phyloP scores from a whole-genome alignment of 2,329 filamentous ascomycete genomes.

The Nemania sp. region DNA sequence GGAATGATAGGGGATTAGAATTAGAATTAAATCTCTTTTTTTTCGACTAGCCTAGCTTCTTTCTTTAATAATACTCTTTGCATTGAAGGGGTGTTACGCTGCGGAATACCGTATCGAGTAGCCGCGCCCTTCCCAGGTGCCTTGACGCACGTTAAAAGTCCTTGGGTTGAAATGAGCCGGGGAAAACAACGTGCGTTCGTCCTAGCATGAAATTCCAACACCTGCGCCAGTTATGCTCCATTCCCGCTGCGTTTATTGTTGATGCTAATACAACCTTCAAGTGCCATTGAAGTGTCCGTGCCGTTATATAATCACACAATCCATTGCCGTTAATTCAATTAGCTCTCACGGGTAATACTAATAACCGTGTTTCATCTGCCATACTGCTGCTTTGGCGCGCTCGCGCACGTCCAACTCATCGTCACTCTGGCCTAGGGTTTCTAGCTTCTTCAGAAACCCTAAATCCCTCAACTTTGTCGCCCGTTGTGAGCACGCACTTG shows the following conservation, averaged over 20 bases:
- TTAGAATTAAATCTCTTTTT: not conserved
- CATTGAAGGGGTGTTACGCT: not conserved
- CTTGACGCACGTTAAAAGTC: not conserved
- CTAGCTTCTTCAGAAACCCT: conserved; percentile 76
- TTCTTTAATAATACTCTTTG: not conserved
- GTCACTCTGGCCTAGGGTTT: conserved; percentile 72
- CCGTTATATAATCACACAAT: conserved; percentile 19
- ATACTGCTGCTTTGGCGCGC: conserved; percentile 81
- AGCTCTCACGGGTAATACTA: conserved; percentile 23
- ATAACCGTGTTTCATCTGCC: conserved; percentile 70
- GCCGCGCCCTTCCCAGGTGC: too few species aligned
- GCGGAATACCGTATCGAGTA: not conserved
- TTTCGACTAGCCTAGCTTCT: not conserved
- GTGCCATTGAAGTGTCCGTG: conserved; percentile 23
- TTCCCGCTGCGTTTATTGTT: conserved; percentile 25
- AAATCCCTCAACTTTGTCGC: conserved; percentile 76
- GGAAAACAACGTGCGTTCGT: conserved; percentile 1
- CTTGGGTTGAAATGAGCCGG: not conserved
- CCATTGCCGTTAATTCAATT: conserved; percentile 14
- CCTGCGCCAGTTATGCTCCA: conserved; percentile 34
- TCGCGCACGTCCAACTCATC: conserved; percentile 84
- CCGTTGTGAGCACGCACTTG: conserved; percentile 72
- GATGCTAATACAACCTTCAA: conserved; percentile 32
- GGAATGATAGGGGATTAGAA: conserved; percentile 6
- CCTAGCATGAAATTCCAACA: conserved; percentile 9